These are phyloP conservation scores for Cladosporium oxysporum DNA, from an alignment of 2,329 filamentous ascomycete genomes.

Conservation along the genomic window DNA sequence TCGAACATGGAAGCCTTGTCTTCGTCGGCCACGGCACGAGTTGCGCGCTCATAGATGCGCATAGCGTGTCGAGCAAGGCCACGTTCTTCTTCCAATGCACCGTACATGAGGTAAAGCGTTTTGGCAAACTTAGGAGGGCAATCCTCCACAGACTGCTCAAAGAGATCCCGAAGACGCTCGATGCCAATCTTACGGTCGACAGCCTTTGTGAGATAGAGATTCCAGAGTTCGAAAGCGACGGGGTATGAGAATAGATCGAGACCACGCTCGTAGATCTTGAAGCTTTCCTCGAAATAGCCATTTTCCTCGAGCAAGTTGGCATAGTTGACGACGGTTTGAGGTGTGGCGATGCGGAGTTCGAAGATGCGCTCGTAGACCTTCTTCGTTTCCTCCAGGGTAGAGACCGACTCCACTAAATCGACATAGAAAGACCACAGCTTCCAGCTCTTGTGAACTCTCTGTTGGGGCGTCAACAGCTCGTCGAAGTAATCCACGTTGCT, in stretches of 20 bases:
- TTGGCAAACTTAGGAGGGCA: constrained; percentile 96
- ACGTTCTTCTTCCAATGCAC: constrained; percentile 91
- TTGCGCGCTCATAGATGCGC: constrained; percentile 98
- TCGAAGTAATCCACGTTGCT: constrained; percentile 99
- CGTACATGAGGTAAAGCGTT: constrained; percentile 96
- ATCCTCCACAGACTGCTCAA: constrained; percentile 94
- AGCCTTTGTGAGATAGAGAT: constrained; percentile 94
- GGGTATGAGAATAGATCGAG: constrained; percentile 98
- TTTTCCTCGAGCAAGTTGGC: constrained; percentile 93
- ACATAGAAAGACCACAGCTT: constrained; percentile 99
- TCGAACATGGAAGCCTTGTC: constrained; percentile 98
- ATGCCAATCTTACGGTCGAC: constrained; percentile 96
- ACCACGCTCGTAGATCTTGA: constrained; percentile 95
- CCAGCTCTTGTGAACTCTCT: constrained; percentile 98
- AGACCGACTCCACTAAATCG: constrained; percentile 92
- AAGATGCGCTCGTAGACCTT: constrained; percentile 98
- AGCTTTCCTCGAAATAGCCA: constrained; percentile 94
- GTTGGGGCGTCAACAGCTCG: constrained; percentile 88
- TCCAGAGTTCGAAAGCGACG: constrained; percentile 98
- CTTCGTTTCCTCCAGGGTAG: constrained; percentile 84
- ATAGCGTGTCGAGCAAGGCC: constrained; percentile 94
- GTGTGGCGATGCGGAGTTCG: constrained; percentile 94
- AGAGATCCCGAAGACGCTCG: constrained; percentile 88
- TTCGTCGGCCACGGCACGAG: constrained; percentile 89
- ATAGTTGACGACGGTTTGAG: constrained; percentile 98